Evolutionary conservation across 176 grass and related monocot species (phyloP).

Genomic region (Rhynchospora tenuis): DNA sequence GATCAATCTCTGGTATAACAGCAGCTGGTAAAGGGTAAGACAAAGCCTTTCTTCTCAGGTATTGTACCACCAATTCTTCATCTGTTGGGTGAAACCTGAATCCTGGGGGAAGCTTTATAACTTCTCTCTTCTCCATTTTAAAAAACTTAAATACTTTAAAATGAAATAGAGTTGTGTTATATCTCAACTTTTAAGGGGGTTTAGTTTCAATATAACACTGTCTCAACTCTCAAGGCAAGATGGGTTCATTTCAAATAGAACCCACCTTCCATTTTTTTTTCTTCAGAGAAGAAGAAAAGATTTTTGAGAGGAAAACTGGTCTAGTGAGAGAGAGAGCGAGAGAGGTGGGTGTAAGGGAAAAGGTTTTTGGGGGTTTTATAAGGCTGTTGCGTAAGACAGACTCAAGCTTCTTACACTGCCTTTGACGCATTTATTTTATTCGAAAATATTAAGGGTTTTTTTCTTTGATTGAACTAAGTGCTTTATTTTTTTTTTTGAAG

Average conservation of each 20-base stretch:
- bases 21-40: conserved; percentile 41
- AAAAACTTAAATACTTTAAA: background rate
- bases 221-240: background rate
- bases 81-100: conserved; percentile 73
- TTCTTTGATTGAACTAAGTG: background rate
- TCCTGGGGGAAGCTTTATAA: conserved; percentile 41
- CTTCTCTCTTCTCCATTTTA: conserved; percentile 15
- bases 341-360: background rate
- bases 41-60: conserved; percentile 54
- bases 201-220: background rate
- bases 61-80: conserved; percentile 59
- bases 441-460: background rate
- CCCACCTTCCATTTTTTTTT: background rate
- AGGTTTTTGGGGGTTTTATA: conserved; percentile 16
- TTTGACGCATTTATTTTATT: conserved; percentile 29
- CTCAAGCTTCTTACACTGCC: conserved; percentile 37
- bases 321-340: background rate
- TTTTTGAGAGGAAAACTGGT: background rate
- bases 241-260: background rate
- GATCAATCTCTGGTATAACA: conserved; percentile 55
- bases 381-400: conserved; percentile 51
- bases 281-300: background rate
- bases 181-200: background rate
- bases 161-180: background rate
- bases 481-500: too few relatives aligned